Base-by-base conservation (phyloP, 1,284 basidiomycete species). In the Amylostereum areolatum region DNA sequence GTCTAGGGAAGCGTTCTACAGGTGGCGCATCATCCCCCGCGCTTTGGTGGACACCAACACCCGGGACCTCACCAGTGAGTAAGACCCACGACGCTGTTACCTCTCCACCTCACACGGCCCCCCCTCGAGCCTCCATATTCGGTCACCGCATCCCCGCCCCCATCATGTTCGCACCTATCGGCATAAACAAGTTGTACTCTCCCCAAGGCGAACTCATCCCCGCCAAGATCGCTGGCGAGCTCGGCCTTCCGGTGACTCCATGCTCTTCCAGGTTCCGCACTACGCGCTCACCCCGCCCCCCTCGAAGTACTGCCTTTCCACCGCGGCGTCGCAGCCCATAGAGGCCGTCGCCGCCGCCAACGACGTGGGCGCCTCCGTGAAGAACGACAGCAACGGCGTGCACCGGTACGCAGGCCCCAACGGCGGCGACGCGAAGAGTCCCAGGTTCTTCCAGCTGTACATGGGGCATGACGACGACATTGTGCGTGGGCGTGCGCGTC, bases 371-470 rank as follows among this genome's bases (percentile, higher is more conserved):
- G 68, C 69, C 5, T 58, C 65, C 0, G 55, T 57, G 40, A 62
- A 57, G 53, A 72, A 71, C 52, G 69, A 70, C 50, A 70, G 68
- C 49, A 71, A 72, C 50, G 57, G 59, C 30, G 63, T 70, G 36
- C 65, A 68, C 48, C 43, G 56, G 32, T 67, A 72, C 42, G 33
- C 49, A 56, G 67, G 67, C 2, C 61, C 65, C 1, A 68, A 67
- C 45, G 67, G 67, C 25, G 67, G 67, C 3, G 55, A 65, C 43
- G 66, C 69, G 3, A 63, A 70, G 44, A 68, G 72, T 9, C 72
- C 75, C 1, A 65, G 77, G 36, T 82, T 77, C 62, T 84, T 76
- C 66, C 80, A 83, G 65, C 66, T 83, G 10, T 83, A 83, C 57
- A 77, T 78, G 68, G 75, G 77, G 2, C 78, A 78, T 54, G 73